phyloP scores from a whole-genome alignment of 2,329 filamentous ascomycete species.

The Venturia asperata region DNA sequence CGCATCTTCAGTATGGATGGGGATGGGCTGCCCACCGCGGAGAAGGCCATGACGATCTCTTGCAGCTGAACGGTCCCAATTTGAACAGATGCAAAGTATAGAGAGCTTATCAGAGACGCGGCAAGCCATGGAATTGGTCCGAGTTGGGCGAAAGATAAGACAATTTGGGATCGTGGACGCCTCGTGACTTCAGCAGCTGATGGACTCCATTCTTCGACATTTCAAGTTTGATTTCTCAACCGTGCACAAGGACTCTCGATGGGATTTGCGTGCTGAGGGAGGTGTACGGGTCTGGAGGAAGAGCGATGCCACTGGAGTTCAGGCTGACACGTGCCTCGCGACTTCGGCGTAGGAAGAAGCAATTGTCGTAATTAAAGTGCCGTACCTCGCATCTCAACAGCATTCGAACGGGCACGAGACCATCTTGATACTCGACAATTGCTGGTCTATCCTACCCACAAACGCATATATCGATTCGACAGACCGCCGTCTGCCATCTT shows the following conservation, averaged over 20 bases:
- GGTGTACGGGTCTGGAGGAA: neutral
- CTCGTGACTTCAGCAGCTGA: neutral
- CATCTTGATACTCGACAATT: neutral
- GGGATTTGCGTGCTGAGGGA: neutral
- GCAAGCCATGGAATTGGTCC: constrained; percentile 8
- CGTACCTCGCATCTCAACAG: neutral
- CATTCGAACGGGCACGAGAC: neutral
- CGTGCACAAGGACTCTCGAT: neutral
- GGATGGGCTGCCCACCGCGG: neutral
- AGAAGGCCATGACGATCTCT: constrained; percentile 10
- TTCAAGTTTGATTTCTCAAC: neutral
- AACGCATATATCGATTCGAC: neutral
- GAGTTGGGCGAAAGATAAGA: neutral
- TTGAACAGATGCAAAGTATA: constrained; percentile 2
- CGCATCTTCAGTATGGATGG: neutral
- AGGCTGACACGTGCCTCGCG: neutral
- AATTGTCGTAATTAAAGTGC: neutral
- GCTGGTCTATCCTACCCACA: neutral
- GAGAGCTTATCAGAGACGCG: constrained; percentile 15
- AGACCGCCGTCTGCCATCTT: neutral
- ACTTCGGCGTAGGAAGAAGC: neutral
- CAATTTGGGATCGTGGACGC: neutral
- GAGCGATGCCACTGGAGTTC: neutral
- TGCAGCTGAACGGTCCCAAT: constrained; percentile 12
- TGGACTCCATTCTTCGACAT: neutral